Evolutionary conservation across 176 grass and related monocot genomes (phyloP).

Genomic region (Oryza meridionalis): DNA sequence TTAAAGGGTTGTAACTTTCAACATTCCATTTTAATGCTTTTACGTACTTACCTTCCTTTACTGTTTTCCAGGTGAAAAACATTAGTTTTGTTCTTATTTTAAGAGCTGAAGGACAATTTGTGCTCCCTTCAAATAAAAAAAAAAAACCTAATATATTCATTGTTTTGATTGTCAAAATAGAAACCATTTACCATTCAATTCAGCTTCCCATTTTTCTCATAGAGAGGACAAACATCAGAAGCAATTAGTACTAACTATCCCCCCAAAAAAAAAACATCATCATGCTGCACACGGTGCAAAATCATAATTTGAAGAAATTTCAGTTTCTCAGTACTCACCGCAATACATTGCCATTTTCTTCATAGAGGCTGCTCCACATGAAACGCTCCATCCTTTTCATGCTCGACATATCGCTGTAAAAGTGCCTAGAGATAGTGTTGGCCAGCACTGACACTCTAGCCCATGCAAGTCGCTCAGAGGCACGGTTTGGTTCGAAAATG

Average conservation of each 20-base stretch:
- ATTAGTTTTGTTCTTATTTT: background rate
- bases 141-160: background rate
- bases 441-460: slow-evolving; percentile 51
- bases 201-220: background rate
- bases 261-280: background rate
- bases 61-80: background rate
- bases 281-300: background rate
- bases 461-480: slow-evolving; percentile 66
- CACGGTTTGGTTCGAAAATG: slow-evolving; percentile 71
- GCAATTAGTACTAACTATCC: background rate
- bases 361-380: slow-evolving; percentile 33
- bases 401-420: background rate
- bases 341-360: slow-evolving; percentile 17
- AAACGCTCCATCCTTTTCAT: slow-evolving; percentile 44
- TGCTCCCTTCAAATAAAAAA: background rate
- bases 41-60: background rate
- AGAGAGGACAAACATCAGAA: background rate
- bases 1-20: background rate
- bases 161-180: background rate
- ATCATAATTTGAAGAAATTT: background rate
- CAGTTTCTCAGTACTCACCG: slow-evolving; percentile 39
- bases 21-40: background rate
- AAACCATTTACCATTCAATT: background rate
- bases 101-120: background rate
- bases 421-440: slow-evolving; percentile 39